phyloP scores from a whole-genome alignment of 2,329 filamentous ascomycete species.

The Westerdykella aurantiaca region DNA sequence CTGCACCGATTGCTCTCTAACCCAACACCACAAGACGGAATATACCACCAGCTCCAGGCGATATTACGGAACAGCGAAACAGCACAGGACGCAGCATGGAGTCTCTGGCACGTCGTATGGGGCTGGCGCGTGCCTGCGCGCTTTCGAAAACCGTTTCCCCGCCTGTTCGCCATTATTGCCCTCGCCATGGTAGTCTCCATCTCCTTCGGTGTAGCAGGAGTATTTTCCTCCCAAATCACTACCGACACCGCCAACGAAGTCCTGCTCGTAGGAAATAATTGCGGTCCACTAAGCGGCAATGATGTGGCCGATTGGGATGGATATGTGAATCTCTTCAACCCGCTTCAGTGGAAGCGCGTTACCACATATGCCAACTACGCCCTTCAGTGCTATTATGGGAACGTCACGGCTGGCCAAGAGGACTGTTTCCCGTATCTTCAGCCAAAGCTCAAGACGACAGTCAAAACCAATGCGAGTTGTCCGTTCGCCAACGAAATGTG shows the following conservation, averaged over 20 bases:
- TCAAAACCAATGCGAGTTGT: conserved; percentile 9
- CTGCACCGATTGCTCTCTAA: conserved; percentile 19
- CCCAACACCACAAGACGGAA: conserved; percentile 15
- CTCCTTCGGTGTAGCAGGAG: conserved; percentile 20
- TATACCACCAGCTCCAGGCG: conserved; percentile 31
- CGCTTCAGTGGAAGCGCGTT: conserved; percentile 7
- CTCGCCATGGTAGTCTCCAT: conserved; percentile 15
- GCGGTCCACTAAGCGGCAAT: conserved; percentile 10
- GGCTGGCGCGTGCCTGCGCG: conserved; percentile 7
- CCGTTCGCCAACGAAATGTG: conserved; percentile 18
- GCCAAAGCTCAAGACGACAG: conserved; percentile 7
- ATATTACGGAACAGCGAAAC: conserved; percentile 28
- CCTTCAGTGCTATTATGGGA: conserved; percentile 13
- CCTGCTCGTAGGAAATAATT: conserved; percentile 23
- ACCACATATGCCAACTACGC: conserved; percentile 15
- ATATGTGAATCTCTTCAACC: conserved; percentile 1
- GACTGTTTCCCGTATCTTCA: conserved; percentile 15
- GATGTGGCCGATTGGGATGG: conserved; percentile 2
- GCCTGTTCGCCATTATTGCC: conserved; percentile 3
- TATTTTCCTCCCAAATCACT: conserved; percentile 32
- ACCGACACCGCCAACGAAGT: conserved; percentile 27
- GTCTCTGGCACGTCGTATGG: conserved; percentile 1
- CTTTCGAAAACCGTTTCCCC: conserved; percentile 11
- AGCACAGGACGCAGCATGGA: conserved; percentile 5
- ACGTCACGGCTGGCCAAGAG: conserved; percentile 5